Conservation (phyloP, 2,329 filamentous ascomycete genomes). For the Calonectria pseudoreteaudii region DNA sequence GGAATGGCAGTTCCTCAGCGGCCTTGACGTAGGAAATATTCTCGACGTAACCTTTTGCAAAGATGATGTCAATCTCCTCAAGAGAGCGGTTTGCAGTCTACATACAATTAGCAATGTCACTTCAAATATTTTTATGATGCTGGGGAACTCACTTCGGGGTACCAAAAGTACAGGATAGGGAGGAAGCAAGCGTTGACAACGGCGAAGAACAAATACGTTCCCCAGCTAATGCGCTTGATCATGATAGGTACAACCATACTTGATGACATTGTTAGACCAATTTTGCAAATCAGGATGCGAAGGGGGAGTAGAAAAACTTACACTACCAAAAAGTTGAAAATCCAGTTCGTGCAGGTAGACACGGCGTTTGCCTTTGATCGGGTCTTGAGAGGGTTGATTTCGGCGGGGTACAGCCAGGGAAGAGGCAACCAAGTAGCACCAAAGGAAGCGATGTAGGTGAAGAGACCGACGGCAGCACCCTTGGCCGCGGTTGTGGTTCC, state of each 20-base stretch:
- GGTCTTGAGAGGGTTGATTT: slow-evolving; percentile 64
- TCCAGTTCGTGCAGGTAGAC: slow-evolving; percentile 73
- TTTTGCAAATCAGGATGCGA: accelerated
- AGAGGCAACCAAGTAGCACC: slow-evolving; percentile 74
- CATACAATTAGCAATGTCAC: background rate
- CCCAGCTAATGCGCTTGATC: slow-evolving; percentile 68
- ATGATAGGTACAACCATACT: slow-evolving; percentile 72
- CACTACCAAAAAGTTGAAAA: slow-evolving; percentile 62
- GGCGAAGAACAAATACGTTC: slow-evolving; percentile 63
- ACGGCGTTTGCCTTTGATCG: slow-evolving; percentile 62
- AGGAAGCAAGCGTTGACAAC: slow-evolving; percentile 64
- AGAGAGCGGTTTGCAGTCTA: slow-evolving; percentile 55
- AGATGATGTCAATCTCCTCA: slow-evolving; percentile 70
- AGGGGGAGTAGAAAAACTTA: background rate
- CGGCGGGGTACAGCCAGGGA: slow-evolving; percentile 70
- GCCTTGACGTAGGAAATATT: slow-evolving; percentile 71
- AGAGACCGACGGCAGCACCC: slow-evolving; percentile 75
- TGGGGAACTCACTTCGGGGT: slow-evolving; percentile 47
- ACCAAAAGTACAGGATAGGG: slow-evolving; percentile 62
- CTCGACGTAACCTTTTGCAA: slow-evolving; percentile 69
- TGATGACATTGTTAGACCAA: background rate
- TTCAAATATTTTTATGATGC: accelerated
- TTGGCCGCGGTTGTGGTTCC: slow-evolving; percentile 71
- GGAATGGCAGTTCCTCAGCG: slow-evolving; percentile 66
- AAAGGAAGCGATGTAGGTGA: slow-evolving; percentile 77